Evolutionary conservation across 2,329 filamentous ascomycete genomes (phyloP).

Genomic region (Magnaporthiopsis incrustans): DNA sequence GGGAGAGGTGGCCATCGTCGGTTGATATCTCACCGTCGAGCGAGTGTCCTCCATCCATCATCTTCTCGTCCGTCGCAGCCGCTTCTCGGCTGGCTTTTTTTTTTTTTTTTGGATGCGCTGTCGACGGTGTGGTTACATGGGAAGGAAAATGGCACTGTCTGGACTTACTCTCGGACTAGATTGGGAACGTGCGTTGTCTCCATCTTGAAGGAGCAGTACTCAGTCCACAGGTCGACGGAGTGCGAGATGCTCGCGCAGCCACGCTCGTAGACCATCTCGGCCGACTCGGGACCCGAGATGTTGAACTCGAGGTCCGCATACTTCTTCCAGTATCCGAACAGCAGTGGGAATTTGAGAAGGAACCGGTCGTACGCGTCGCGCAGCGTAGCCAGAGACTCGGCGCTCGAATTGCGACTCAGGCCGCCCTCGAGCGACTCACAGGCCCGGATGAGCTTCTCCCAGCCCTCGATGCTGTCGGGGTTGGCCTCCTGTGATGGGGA

Average conservation of each 20-base stretch:
- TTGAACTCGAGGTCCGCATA: slow-evolving; percentile 97
- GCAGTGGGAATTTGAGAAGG: slow-evolving; percentile 85
- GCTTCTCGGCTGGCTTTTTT: slow-evolving; percentile 2
- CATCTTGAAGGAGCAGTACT: slow-evolving; percentile 96
- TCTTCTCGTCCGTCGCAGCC: slow-evolving; percentile 5
- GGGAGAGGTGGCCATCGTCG: slow-evolving; percentile 6
- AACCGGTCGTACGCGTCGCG: slow-evolving; percentile 88
- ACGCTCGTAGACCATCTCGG: slow-evolving; percentile 95
- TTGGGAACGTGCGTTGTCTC: slow-evolving; percentile 93
- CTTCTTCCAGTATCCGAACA: slow-evolving; percentile 99
- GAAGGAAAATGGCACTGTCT: slow-evolving; percentile 54
- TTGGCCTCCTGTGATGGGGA: slow-evolving; percentile 46
- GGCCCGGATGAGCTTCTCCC: slow-evolving; percentile 84
- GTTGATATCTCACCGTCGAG: slow-evolving; percentile 9
- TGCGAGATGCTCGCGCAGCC: slow-evolving; percentile 87
- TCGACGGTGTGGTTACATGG: slow-evolving; percentile 34
- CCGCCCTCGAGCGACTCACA: slow-evolving; percentile 84
- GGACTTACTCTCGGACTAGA: slow-evolving; percentile 99
- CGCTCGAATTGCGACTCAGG: slow-evolving; percentile 92
- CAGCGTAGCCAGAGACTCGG: slow-evolving; percentile 80
- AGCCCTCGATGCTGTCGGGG: slow-evolving; percentile 85
- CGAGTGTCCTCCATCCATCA: background rate
- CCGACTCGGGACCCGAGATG: slow-evolving; percentile 91
- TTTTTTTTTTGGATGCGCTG: slow-evolving; percentile 25
- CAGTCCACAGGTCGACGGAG: slow-evolving; percentile 94